phyloP scores from a whole-genome alignment of 139 green algal genomes.

The Chlamydomonas asymmetrica region DNA sequence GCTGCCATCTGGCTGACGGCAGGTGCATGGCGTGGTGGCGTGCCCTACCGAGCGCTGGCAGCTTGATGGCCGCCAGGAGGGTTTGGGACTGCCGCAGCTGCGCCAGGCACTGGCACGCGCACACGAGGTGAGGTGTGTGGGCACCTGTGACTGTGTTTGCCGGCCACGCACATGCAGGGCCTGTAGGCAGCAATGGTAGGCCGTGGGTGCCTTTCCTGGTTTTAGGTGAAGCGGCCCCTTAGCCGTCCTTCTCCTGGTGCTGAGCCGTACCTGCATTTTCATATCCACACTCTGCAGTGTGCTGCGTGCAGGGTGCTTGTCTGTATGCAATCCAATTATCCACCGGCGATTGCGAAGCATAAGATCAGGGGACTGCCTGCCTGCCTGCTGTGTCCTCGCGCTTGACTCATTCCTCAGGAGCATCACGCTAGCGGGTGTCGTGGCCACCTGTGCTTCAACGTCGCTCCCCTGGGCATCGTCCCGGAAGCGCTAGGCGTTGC shows the following conservation, averaged over 20 bases:
- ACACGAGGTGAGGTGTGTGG: slow-evolving; percentile 14
- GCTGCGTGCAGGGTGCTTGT: background rate
- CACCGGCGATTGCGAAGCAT: background rate
- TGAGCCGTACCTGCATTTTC: background rate
- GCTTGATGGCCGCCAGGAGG: slow-evolving; percentile 36
- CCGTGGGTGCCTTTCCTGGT: too few relatives aligned
- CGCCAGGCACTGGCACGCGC: slow-evolving; percentile 6
- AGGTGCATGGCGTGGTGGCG: slow-evolving; percentile 23
- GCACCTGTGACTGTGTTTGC: too few relatives aligned
- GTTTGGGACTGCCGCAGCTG: slow-evolving; percentile 23
- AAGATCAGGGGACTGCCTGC: too few relatives aligned
- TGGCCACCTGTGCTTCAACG: background rate
- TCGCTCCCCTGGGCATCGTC: too few relatives aligned
- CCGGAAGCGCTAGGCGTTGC: too few relatives aligned
- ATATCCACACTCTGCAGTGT: background rate
- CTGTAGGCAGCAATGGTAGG: too few relatives aligned
- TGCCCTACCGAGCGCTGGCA: slow-evolving; percentile 38
- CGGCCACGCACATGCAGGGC: too few relatives aligned
- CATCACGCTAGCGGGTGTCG: background rate
- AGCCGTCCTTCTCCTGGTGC: too few relatives aligned
- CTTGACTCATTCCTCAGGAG: too few relatives aligned
- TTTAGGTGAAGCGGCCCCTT: too few relatives aligned
- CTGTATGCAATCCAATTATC: background rate
- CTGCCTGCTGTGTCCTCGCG: background rate
- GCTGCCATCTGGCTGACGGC: too few relatives aligned